Base-by-base conservation (phyloP, 495 filamentous ascomycete species). In the Glarea lozoyensis region DNA sequence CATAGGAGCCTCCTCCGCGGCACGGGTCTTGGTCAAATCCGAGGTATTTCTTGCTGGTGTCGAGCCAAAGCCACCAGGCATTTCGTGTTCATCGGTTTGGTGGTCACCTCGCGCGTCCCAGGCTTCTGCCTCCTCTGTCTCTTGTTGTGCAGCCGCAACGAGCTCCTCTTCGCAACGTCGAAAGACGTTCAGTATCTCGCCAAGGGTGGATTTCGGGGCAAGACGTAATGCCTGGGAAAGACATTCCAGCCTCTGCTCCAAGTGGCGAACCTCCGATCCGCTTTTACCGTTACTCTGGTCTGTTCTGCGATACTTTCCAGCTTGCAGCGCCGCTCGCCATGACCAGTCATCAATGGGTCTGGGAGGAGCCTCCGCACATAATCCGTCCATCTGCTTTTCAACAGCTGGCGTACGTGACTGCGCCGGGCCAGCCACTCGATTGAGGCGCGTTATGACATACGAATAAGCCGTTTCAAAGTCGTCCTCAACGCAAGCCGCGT, bases 391-490 rank as follows among this genome's bases (percentile, higher is more conserved):
- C 25, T 12, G 21, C 24, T 45, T 42, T n/a, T 43, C 39, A n/a
- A 32, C 31, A n/a, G 36, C 46, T 6, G 67, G 67, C 13, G 69
- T 64, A 1, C 75, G 69, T 20, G 68, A 21, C 30, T 53, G 48
- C 10, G 50, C 43, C 13, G 40, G 43, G 3, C 42, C 45, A 17
- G 46, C 56, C 31, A 56, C 42, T 18, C 40, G 23, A 20, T 60
- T 50, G 11, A 84, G 58, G 9, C 75, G 69, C 51, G 76, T 94
- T 45, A 93, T 76, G 24, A 94, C 83, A 63, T 92, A 95, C 10
- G 88, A 94, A 63, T 97, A 97, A 17, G 93, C 93, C 1, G 93
- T 97, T 49, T 94, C 90, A 50, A 97, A 97, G 55, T 98, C 92
- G 53, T 92, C 78, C 57, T 89, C 86, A 4, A 69, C 65, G 1